Evolutionary conservation across 1,139 yeast genomes (phyloP).

Genomic region (Wickerhamiella infanticola): DNA sequence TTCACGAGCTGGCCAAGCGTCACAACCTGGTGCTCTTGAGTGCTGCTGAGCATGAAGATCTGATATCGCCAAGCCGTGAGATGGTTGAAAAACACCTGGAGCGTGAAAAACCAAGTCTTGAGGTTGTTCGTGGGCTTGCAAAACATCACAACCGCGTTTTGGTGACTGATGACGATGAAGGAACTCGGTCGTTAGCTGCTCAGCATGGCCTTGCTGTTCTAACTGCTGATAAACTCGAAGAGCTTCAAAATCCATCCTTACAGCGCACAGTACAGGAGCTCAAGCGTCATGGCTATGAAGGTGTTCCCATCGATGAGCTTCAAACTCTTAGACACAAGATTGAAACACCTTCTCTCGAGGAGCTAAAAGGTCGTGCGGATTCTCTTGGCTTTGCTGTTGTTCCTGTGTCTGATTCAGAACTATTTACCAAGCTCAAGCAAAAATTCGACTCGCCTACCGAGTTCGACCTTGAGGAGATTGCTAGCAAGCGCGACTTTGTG

Average conservation of each 20-base stretch:
- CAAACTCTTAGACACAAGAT: neutral
- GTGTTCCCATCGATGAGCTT: neutral
- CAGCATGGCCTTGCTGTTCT: conserved; percentile 1
- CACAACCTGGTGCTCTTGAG: conserved; percentile 11
- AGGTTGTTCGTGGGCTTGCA: conserved; percentile 2
- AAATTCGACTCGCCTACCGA: conserved; percentile 4
- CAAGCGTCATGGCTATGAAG: neutral
- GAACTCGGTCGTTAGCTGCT: neutral
- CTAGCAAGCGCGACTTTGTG: conserved; percentile 13
- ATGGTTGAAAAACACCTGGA: conserved; percentile 1
- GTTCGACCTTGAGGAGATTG: conserved; percentile 7
- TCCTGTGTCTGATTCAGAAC: neutral
- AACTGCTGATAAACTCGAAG: neutral
- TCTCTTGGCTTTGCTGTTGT: neutral
- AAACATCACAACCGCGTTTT: conserved; percentile 1
- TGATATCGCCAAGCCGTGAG: conserved; percentile 4
- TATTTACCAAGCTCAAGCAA: conserved; percentile 4
- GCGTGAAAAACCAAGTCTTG: neutral
- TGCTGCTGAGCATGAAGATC: conserved; percentile 10
- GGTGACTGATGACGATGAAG: neutral
- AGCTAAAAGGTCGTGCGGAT: neutral
- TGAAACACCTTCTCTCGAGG: neutral
- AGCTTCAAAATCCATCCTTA: neutral
- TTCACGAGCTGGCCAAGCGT: conserved; percentile 11
- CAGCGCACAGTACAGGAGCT: neutral